A percentile compares a stretch with the other conserved stretches of the same genome.
Evolutionary conservation across 2,329 filamentous ascomycete species (phyloP).

Genomic region (Aspergillus pseudotamarii): DNA sequence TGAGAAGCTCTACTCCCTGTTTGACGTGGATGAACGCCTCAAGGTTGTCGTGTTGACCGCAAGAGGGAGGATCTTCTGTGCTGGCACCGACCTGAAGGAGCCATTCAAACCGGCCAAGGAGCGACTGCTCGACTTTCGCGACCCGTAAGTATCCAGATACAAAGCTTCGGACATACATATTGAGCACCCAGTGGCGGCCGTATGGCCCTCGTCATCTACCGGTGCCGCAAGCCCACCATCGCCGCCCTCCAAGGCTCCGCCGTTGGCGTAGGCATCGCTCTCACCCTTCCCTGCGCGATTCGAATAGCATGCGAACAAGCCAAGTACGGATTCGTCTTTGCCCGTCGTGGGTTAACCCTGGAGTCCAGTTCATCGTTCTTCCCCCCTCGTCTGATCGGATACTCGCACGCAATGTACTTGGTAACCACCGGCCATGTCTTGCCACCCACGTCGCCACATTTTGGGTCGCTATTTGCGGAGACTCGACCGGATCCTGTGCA

Average conservation of each 20-base stretch:
- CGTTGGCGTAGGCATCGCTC: slow-evolving; percentile 61
- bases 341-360: slow-evolving; percentile 68
- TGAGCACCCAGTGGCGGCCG: slow-evolving; percentile 34
- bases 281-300: slow-evolving; percentile 60
- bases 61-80: slow-evolving; percentile 48
- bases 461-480: slow-evolving; percentile 66
- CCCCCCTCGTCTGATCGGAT: slow-evolving; percentile 68
- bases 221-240: slow-evolving; percentile 60
- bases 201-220: slow-evolving; percentile 55
- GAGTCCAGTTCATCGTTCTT: slow-evolving; percentile 72
- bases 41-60: slow-evolving; percentile 58
- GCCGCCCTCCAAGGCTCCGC: slow-evolving; percentile 58
- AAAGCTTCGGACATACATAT: slow-evolving; percentile 39
- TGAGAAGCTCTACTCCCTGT: slow-evolving; percentile 29
- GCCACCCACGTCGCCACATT: slow-evolving; percentile 49
- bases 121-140: slow-evolving; percentile 53
- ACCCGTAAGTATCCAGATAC: slow-evolving; percentile 45
- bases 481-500: slow-evolving; percentile 58
- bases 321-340: slow-evolving; percentile 74
- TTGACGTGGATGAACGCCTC: slow-evolving; percentile 58
- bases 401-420: slow-evolving; percentile 31
- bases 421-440: slow-evolving; percentile 67
- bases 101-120: slow-evolving; percentile 47
- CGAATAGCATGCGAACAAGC: slow-evolving; percentile 57
- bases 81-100: slow-evolving; percentile 56